phyloP scores from a whole-genome alignment of 75 land plant species.

The Picea glauca region DNA sequence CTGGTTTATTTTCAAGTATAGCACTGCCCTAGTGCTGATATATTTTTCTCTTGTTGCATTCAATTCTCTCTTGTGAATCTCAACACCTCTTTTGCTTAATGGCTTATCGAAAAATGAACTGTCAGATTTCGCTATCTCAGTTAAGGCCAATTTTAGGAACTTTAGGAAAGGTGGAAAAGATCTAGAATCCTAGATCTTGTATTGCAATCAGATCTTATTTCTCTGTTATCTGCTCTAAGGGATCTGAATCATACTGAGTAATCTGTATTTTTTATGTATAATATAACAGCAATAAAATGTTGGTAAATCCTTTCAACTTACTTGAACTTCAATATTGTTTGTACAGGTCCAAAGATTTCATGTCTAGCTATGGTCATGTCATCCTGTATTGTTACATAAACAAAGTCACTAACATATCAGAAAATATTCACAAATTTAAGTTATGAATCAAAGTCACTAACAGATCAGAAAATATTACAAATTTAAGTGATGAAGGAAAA shows the following conservation, averaged over 20 bases:
- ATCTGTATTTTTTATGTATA: not conserved
- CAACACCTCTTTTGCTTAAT: too few relatives aligned
- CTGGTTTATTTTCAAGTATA: too few relatives aligned
- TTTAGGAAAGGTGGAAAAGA: too few relatives aligned
- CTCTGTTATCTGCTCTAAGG: not conserved
- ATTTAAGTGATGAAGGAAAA: not conserved
- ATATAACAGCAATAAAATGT: not conserved
- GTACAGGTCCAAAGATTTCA: constrained; percentile 75
- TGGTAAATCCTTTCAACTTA: not conserved
- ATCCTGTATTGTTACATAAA: constrained; percentile 23
- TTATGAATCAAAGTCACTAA: not conserved
- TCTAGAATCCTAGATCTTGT: too few relatives aligned
- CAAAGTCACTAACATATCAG: not conserved
- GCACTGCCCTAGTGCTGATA: too few relatives aligned
- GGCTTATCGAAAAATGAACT: too few relatives aligned
- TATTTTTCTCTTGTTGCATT: too few relatives aligned
- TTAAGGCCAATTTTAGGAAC: too few relatives aligned
- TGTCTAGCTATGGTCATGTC: constrained; percentile 42
- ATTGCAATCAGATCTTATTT: constrained; percentile 10
- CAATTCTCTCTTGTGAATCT: too few relatives aligned
- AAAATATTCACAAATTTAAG: not conserved
- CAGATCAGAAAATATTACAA: not conserved
- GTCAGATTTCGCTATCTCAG: too few relatives aligned
- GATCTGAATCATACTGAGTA: not conserved
- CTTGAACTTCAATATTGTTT: constrained; percentile 55